A percentile compares a stretch with the other conserved stretches of the same genome.
Conservation (phyloP, 345 rosid species). For the Cochlearia excelsa region DNA sequence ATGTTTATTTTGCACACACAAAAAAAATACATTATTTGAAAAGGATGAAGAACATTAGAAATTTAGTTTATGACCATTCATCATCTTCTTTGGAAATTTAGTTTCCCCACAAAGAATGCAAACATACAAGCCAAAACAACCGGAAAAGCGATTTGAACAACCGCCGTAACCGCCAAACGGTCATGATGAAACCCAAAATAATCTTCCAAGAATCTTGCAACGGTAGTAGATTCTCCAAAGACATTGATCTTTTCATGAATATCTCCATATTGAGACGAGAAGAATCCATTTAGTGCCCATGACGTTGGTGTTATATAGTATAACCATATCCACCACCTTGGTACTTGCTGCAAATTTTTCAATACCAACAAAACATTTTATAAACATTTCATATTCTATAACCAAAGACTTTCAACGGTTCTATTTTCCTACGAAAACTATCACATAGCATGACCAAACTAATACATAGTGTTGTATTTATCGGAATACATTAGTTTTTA, state of each 20-base stretch:
- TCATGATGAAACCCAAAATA: constrained; percentile 59
- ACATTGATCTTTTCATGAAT: constrained; percentile 41
- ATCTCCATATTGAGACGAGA: constrained; percentile 79
- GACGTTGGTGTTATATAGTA: constrained; percentile 67
- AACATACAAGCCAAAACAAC: constrained; percentile 50
- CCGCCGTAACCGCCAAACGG: constrained; percentile 39
- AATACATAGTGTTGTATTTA: too few relatives aligned
- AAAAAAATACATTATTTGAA: background rate
- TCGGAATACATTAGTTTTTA: too few relatives aligned
- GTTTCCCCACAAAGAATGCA: constrained; percentile 46
- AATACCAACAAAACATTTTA: constrained; percentile 12
- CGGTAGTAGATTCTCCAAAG: constrained; percentile 46
- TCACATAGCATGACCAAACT: too few relatives aligned
- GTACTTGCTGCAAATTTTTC: constrained; percentile 50
- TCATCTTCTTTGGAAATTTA: constrained; percentile 68
- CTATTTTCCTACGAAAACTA: too few relatives aligned
- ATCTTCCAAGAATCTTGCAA: constrained; percentile 46
- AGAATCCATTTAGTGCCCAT: constrained; percentile 64
- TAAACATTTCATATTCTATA: too few relatives aligned
- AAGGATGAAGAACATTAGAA: constrained; percentile 4
- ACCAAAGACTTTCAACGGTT: too few relatives aligned
- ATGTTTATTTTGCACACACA: background rate
- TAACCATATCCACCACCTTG: constrained; percentile 85
- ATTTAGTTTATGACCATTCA: background rate
- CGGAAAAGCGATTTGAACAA: constrained; percentile 49